Percentiles rank a stretch among this genome's conserved stretches.
phyloP scores from a whole-genome alignment of 2,329 filamentous ascomycete species.

The Cercospora zeae-maydis region DNA sequence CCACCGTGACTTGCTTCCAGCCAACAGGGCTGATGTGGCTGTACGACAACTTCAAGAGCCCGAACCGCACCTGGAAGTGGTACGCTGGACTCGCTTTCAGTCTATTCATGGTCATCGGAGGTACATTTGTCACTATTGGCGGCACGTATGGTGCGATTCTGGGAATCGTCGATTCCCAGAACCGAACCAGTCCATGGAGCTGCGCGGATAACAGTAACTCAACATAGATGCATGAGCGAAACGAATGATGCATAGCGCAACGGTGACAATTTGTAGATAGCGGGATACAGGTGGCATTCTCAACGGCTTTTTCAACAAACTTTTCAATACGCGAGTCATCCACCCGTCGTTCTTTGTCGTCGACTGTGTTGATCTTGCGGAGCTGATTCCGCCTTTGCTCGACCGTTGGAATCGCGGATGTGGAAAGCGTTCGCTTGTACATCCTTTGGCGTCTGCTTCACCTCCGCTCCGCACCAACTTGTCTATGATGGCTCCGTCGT shows the following conservation, averaged over 20 bases:
- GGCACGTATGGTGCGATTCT: slow-evolving; percentile 47
- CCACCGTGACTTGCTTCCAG: slow-evolving; percentile 28
- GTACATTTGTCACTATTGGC: slow-evolving; percentile 43
- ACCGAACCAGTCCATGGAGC: slow-evolving; percentile 21
- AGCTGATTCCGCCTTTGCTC: neutral
- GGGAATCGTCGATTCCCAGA: slow-evolving; percentile 36
- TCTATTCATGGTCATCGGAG: slow-evolving; percentile 37
- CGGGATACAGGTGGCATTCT: neutral
- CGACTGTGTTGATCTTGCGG: neutral
- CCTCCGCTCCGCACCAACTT: too few species aligned
- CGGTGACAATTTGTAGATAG: neutral
- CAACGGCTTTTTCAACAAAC: neutral
- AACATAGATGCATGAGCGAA: slow-evolving; percentile 19
- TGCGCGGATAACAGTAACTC: slow-evolving; percentile 32
- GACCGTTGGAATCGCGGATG: neutral
- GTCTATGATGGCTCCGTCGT: too few species aligned
- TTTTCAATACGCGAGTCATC: neutral
- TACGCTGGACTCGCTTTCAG: slow-evolving; percentile 13
- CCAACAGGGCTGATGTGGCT: slow-evolving; percentile 44
- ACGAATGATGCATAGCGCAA: neutral
- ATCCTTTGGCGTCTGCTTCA: neutral
- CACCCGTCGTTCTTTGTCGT: neutral
- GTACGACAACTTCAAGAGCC: slow-evolving; percentile 40
- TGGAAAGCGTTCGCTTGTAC: neutral
- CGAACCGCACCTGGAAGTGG: slow-evolving; percentile 9